These are phyloP conservation scores for Brettanomyces sp. DNA, from an alignment of 805 yeast species.

Conservation along the genomic window DNA sequence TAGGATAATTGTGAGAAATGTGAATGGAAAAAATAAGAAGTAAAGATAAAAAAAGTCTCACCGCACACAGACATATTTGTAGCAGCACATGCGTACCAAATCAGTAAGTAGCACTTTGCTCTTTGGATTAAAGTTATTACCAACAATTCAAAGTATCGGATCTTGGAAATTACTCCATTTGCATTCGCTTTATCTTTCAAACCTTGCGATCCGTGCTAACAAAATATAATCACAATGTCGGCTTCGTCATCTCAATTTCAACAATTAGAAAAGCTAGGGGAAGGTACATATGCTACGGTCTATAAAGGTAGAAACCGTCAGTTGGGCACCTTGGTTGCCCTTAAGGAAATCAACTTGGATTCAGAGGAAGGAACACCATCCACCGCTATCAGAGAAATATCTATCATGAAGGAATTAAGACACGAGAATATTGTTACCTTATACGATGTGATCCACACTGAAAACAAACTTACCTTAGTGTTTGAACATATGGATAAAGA, in stretches of 20 bases:
- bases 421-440: conserved; percentile 88
- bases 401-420: conserved; percentile 87
- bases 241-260: conserved; percentile 33
- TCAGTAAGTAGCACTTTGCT: too few species aligned
- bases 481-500: conserved; percentile 92
- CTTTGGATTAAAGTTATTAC: too few species aligned
- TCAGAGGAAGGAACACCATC: conserved; percentile 98
- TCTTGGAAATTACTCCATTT: too few species aligned
- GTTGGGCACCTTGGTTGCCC: conserved; percentile 84
- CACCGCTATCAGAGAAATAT: conserved; percentile 94
- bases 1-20: too few species aligned
- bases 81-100: too few species aligned
- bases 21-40: too few species aligned
- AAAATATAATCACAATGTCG: conserved; percentile 14
- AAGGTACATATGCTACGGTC: conserved; percentile 98
- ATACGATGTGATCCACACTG: conserved; percentile 94
- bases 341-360: conserved; percentile 89
- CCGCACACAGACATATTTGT: too few species aligned
- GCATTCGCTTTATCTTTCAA: too few species aligned
- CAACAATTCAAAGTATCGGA: too few species aligned
- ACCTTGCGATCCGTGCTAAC: background rate
- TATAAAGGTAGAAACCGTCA: conserved; percentile 84
- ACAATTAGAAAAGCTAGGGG: conserved; percentile 76
- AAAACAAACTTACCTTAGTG: conserved; percentile 87
- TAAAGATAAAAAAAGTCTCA: too few species aligned